Base-by-base conservation (phyloP, 208 protist species). In the Leishmania braziliensis region DNA sequence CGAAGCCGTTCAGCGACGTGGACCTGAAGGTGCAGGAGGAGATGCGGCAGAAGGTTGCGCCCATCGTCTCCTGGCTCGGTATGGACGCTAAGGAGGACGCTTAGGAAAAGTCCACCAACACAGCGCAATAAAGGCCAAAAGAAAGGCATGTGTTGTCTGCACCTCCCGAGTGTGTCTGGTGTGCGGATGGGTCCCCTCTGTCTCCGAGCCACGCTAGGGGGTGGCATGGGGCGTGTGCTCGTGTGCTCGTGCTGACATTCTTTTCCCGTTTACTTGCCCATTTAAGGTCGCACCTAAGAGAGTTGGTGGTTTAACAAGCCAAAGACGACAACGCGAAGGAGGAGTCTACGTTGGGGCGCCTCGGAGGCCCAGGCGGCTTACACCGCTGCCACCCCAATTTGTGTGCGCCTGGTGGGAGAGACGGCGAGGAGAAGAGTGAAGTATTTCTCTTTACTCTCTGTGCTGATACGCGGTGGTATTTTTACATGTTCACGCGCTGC, bases 21-120 rank as follows among this genome's bases (percentile, higher is more conserved):
- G 75, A 82, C 50, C 77, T 87, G 16, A 86, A 79, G 14, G 53
- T 90, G 9, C 65, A 89, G 33, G 78, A 69, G 58, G 84, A 84
- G 78, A 91, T 95, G 85, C 85, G 89, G 68, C 68, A 79, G 51
- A 90, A 90, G 78, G 75, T 86, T 18, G 83, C 75, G 5, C 88
- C 91, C 16, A 82, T 95, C 50, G 79, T 93, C 18, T 83, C 86
- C 5, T 95, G 93, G 92, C 86, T 97, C 71, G 85, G 75, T 56
- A 78, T 88, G 26, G 74, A 87, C 48, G 79, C 80, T 23, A 85
- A 92, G 39, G 66, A 86, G 74, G 77, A 84, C 3, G 79, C 74
- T 8, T 75, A 73, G 83, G 65, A 3, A 79, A 63, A 75, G 43
- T 6, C 43, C 43, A 46, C 43, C 39, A 43, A 46, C 2, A 46